Evolutionary conservation across 2,329 filamentous ascomycete genomes (phyloP).

Genomic region (Aureobasidium sp.): DNA sequence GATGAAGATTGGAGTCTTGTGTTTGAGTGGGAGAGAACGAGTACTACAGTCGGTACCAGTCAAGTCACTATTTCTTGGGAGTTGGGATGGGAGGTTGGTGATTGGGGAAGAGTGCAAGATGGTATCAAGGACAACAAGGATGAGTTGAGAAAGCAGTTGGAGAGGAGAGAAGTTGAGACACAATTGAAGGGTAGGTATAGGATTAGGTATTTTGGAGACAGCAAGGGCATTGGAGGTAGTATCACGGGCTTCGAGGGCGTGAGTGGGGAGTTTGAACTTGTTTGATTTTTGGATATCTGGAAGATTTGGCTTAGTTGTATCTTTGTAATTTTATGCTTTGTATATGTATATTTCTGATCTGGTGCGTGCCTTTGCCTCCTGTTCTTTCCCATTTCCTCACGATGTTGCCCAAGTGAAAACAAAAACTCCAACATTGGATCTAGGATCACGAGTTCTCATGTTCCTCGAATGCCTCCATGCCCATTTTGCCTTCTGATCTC

Average conservation of each 20-base stretch:
- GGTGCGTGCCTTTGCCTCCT: too few species aligned
- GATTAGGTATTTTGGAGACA: slow-evolving; percentile 75
- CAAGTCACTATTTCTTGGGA: slow-evolving; percentile 77
- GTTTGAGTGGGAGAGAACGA: slow-evolving; percentile 69
- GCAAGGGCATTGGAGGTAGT: slow-evolving; percentile 55
- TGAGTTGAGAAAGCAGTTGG: slow-evolving; percentile 16
- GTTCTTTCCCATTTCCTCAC: too few species aligned
- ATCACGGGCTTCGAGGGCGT: slow-evolving; percentile 63
- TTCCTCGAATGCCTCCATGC: too few species aligned
- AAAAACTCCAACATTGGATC: too few species aligned
- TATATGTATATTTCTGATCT: too few species aligned
- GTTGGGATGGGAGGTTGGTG: slow-evolving; percentile 45
- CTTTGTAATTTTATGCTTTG: too few species aligned
- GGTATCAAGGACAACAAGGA: not conserved
- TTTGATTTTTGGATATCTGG: slow-evolving; percentile 8
- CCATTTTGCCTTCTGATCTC: not conserved
- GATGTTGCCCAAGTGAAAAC: too few species aligned
- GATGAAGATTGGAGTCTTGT: slow-evolving; percentile 80
- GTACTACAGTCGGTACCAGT: slow-evolving; percentile 61
- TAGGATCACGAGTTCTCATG: too few species aligned
- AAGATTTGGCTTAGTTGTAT: too few species aligned
- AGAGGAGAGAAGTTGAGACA: not conserved
- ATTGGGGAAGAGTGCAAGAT: slow-evolving; percentile 16
- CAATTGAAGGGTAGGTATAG: slow-evolving; percentile 57
- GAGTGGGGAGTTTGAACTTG: slow-evolving; percentile 46